A percentile compares a stretch with the other conserved stretches of the same genome.
These are phyloP conservation scores for Phytophthora palmivora DNA, from an alignment of 352 stramenopile genomes.

Conservation along the genomic window DNA sequence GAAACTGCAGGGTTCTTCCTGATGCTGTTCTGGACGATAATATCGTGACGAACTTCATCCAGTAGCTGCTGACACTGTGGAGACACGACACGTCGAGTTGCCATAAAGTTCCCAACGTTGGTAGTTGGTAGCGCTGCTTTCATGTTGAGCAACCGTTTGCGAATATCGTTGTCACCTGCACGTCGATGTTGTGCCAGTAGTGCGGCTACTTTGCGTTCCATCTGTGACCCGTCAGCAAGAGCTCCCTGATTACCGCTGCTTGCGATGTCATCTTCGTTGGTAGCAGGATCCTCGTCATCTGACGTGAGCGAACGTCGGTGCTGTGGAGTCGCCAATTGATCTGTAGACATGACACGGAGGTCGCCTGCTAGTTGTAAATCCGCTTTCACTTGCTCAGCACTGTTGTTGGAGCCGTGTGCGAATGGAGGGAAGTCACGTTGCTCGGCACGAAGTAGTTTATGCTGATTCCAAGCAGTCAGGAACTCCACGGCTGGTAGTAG, in stretches of 20 bases:
- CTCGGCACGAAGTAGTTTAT: slow-evolving; percentile 68
- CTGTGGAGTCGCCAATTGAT: slow-evolving; percentile 33
- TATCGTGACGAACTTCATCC: slow-evolving; percentile 52
- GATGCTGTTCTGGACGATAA: slow-evolving; percentile 35
- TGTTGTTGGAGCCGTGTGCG: slow-evolving; percentile 25
- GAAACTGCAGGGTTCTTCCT: slow-evolving; percentile 24
- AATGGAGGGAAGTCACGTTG: slow-evolving; percentile 70
- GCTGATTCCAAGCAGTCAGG: slow-evolving; percentile 68
- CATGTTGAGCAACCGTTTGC: slow-evolving; percentile 46
- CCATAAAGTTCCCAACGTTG: slow-evolving; percentile 14
- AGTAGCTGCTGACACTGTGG: slow-evolving; percentile 52
- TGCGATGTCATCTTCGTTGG: slow-evolving; percentile 4
- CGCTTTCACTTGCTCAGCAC: slow-evolving; percentile 61
- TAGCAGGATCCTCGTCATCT: slow-evolving; percentile 10
- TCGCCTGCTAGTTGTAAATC: slow-evolving; percentile 69
- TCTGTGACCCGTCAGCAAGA: slow-evolving; percentile 8
- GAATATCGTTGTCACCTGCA: slow-evolving; percentile 38
- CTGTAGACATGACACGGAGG: slow-evolving; percentile 53
- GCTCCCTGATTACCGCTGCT: slow-evolving; percentile 7
- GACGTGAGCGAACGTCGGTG: slow-evolving; percentile 7
- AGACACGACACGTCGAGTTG: slow-evolving; percentile 35
- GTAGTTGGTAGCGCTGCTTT: slow-evolving; percentile 24
- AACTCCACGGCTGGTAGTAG: slow-evolving; percentile 62
- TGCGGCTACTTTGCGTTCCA: slow-evolving; percentile 22
- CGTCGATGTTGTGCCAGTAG: slow-evolving; percentile 28